Evolutionary conservation across 1,139 yeast genomes (phyloP), one percentile per base, ranked within the genome.

Genomic region (Taiozyma onychis): DNA sequence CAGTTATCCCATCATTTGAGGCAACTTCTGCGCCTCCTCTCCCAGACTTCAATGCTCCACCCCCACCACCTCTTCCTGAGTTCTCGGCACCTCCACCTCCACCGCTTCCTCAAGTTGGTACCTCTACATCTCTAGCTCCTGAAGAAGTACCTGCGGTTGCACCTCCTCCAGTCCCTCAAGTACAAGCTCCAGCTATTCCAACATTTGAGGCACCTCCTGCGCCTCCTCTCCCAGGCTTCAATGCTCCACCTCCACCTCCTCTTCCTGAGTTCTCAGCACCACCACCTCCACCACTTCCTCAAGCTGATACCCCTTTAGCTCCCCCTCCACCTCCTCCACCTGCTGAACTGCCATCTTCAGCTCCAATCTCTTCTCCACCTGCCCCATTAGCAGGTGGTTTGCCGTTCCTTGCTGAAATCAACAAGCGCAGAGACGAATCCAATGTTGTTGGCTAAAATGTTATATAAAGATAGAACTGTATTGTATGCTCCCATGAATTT

Each of bases 341-440:
- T 48, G 34, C 64, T 51, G 28, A 59, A 49, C 50, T 62, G 47
- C 27, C 51, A 41, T 45, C 54, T 24, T 41, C 57, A 16, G 44
- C 62, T 43, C 47, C 57, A 11, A 35, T 51, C 28, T 37, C 41
- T 4, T 46, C 53, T 6, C 45, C 47, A 24, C 49, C 64, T 6
- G 54, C 55, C n/a, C 52, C 66, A 4, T 28, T 53, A 4, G 53
- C 53, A 13, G 58, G 67, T 13, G 68, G 71, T 6, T 63, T 70
- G 13, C 67, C 76, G 7, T 80, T 81, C 60, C 67, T 80, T 44
- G 76, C 82, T 1, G 78, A 80, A 53, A 80, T 81, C 44, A 78
- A 79, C 58, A 74, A 75, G 41, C 76, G 75, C 54, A 69, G 85
- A 60, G 77, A 77, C 55, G 83, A 79, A 30, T 57, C 75, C 34